Base-by-base conservation (phyloP, 306 rosid species). In the Corylus heterophylla region DNA sequence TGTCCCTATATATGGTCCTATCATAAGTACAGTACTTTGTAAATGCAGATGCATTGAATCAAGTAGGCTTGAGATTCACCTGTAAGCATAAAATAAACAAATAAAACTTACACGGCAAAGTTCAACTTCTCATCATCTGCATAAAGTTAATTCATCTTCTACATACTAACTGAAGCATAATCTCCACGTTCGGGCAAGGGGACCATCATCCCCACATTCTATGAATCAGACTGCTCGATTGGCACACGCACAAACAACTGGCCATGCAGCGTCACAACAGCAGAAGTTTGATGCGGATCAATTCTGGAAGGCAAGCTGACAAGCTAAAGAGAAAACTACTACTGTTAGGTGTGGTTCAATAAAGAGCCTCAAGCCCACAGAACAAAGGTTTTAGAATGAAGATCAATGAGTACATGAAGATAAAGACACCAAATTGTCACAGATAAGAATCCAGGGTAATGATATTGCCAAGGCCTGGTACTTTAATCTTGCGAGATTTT, bases 191-290 rank as follows among this genome's bases (percentile, higher is more conserved):
- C 20, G 25, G 51, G 51, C 14, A 68, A 68, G 25, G 52, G 72
- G 16, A 18, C 5, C 72, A 35, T 64, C 45, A 64, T 35, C 25
- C 42, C 51, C 72, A 42, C 51, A 39, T 68, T 42, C 72, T 68
- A 68, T 20, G 50, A 68, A 68, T 86, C 98, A 22, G 87, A 85
- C 75, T 85, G 96, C 85, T 91, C 99, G 80, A 93, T 90, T 7
- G 99, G 99, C 49, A 91, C 93, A 9, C 99, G 99, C 72, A 96
- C 91, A 86, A 91, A 96, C 89, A 96, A 83, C 79, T 96, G 98
- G 12, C 99, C 99, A 48, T 96, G 98, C 85, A 96, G 87, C 10
- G 99, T 96, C 74, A 96, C 99, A 81, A 96, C 98, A 0, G 99
- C 98, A 0, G 99, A 93, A 39, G 99, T 91, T 87, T 91, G 98